Evolutionary conservation across 2,329 filamentous ascomycete genomes (phyloP), one percentile per base, ranked within the genome.

Genomic region (Bipolaris bicolor): DNA sequence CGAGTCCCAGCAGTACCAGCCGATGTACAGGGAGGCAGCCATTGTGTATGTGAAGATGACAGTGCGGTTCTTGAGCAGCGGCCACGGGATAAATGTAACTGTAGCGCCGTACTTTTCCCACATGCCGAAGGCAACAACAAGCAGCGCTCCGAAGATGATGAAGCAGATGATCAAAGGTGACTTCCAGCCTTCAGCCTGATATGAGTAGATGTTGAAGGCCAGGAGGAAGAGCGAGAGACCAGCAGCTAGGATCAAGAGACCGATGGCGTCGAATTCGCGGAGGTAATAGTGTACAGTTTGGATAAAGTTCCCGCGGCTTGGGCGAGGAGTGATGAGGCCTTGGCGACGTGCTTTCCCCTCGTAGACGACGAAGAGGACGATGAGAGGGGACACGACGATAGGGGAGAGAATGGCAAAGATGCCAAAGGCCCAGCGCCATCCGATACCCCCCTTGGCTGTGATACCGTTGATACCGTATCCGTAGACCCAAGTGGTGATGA

Each of bases 371-470:
- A 90, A 80, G 4, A 89, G 77, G n/a, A 79, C 67, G 18, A 85
- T 83, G n/a, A 91, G 77, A 0, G 89, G 89, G 3, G 86, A 63
- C 26, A 82, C 83, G 15, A 89, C 81, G 43, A 83, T 75, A 1
- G 88, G 88, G 3, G 86, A 78, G 57, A 91, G 79, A 61, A 92
- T 87, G 40, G 84, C 79, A 71, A 88, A 90, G 65, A 83, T 81
- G 20, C 87, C 89, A 66, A 87, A 90, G 1, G 81, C 86, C 88
- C 88, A 91, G 43, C 84, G 82, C 82, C 85, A 90, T 7, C 82
- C 78, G 3, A 83, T 79, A 0, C 80, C 74, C 6, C 63, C 64
- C 1, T 39, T 26, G 24, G 87, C 78, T 46, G 87, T 81, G 1
- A 79, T 79, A 6, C 61, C 48, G 3, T 65, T 52, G 29, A 72